These are phyloP conservation scores for Vicia villosa DNA, from an alignment of 306 rosid genomes.

Conservation along the genomic window DNA sequence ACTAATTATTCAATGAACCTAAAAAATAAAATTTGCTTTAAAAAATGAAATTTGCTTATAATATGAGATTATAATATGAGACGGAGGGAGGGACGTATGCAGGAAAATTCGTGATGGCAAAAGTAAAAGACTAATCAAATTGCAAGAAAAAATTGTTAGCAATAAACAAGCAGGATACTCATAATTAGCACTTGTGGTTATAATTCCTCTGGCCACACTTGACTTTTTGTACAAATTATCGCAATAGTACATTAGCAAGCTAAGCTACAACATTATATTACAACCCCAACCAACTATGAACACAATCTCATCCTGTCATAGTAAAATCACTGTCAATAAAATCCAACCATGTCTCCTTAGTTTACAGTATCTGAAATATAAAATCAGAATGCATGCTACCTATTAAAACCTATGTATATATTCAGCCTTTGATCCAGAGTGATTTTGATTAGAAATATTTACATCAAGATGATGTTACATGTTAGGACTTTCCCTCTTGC, in stretches of 20 bases:
- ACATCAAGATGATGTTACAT: conserved; percentile 46
- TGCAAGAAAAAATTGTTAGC: background rate
- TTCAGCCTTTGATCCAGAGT: conserved; percentile 36
- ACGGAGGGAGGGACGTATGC: too few relatives aligned
- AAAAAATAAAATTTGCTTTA: too few relatives aligned
- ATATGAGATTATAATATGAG: too few relatives aligned
- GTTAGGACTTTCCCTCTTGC: conserved; percentile 38
- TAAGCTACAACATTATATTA: conserved; percentile 40
- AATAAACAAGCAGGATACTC: conserved; percentile 12
- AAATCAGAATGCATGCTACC: conserved; percentile 41
- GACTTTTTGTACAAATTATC: conserved; percentile 37
- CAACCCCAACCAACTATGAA: conserved; percentile 35
- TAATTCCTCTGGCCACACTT: conserved; percentile 24
- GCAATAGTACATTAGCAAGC: conserved; percentile 30
- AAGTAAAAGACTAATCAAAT: background rate
- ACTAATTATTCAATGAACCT: too few relatives aligned
- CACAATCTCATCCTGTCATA: conserved; percentile 32
- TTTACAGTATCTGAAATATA: conserved; percentile 37
- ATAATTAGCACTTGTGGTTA: conserved; percentile 17
- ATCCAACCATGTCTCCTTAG: conserved; percentile 39
- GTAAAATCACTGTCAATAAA: conserved; percentile 30
- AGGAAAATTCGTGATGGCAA: too few relatives aligned
- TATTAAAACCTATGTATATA: conserved; percentile 40
- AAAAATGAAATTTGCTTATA: too few relatives aligned
- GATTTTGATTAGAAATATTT: conserved; percentile 46